These are phyloP conservation scores for Sonneratia alba DNA, from an alignment of 345 rosid genomes.

Conservation along the genomic window DNA sequence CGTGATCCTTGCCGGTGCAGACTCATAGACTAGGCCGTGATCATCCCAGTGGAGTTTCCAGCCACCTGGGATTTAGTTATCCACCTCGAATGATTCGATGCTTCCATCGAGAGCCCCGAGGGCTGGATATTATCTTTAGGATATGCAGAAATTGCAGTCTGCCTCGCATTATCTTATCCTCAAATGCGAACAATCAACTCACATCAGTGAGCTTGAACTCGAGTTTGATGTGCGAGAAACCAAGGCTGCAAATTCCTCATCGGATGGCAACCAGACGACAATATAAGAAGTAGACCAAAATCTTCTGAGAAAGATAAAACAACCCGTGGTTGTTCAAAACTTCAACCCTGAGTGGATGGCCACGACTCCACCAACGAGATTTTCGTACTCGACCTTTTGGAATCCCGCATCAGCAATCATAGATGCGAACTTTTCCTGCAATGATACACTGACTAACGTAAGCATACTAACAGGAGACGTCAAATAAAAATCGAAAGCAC, in stretches of 20 bases:
- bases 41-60: too few relatives aligned
- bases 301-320: neutral
- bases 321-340: conserved; percentile 22
- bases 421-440: conserved; percentile 75
- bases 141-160: too few relatives aligned
- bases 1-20: too few relatives aligned
- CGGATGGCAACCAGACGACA: neutral
- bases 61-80: too few relatives aligned
- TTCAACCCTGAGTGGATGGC: conserved; percentile 85
- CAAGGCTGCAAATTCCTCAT: neutral
- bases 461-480: neutral
- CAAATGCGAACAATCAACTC: too few relatives aligned
- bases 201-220: too few relatives aligned
- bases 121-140: too few relatives aligned
- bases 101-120: too few relatives aligned
- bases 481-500: neutral
- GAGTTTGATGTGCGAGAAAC: too few relatives aligned
- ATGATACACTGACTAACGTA: neutral
- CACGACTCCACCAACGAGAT: conserved; percentile 88
- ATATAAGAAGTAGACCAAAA: neutral
- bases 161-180: too few relatives aligned
- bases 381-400: conserved; percentile 91
- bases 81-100: too few relatives aligned
- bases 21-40: too few relatives aligned
- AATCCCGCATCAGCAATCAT: conserved; percentile 91